Evolutionary conservation across 2,329 filamentous ascomycete genomes (phyloP).

Genomic region (Curvularia spicifera): DNA sequence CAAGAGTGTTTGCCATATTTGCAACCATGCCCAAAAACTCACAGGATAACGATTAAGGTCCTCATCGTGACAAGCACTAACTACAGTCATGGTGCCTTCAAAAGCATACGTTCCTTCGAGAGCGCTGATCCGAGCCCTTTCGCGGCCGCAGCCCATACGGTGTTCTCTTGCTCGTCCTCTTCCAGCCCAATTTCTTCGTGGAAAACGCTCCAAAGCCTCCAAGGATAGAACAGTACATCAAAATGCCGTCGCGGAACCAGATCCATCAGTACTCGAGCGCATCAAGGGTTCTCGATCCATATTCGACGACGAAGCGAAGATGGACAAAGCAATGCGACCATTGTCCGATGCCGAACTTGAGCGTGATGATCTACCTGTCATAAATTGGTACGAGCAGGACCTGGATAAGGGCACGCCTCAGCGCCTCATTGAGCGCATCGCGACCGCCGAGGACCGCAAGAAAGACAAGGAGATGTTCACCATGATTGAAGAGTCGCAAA

Average conservation of each 20-base stretch:
- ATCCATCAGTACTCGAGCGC: slow-evolving; percentile 4
- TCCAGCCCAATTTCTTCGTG: slow-evolving; percentile 27
- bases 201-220: slow-evolving; percentile 30
- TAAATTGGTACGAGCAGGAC: slow-evolving; percentile 43
- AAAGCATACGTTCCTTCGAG: slow-evolving; percentile 37
- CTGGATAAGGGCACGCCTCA: slow-evolving; percentile 30
- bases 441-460: slow-evolving; percentile 33
- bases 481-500: slow-evolving; percentile 34
- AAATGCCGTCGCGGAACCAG: slow-evolving; percentile 8
- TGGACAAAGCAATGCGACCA: slow-evolving; percentile 20
- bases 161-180: slow-evolving; percentile 29
- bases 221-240: slow-evolving; percentile 10
- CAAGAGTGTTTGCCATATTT: slow-evolving; percentile 30
- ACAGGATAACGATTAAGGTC: slow-evolving; percentile 2
- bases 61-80: background rate
- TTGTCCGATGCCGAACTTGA: slow-evolving; percentile 31
- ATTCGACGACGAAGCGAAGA: slow-evolving; percentile 13
- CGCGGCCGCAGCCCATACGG: slow-evolving; percentile 27
- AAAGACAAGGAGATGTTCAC: slow-evolving; percentile 28
- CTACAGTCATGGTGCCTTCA: slow-evolving; percentile 23
- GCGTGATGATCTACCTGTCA: slow-evolving; percentile 27
- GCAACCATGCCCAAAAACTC: slow-evolving; percentile 16
- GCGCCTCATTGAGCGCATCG: slow-evolving; percentile 32
- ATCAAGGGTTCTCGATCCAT: slow-evolving; percentile 10
- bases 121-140: slow-evolving; percentile 34